Conservation (phyloP, 768 basidiomycete species). For the Stropharia rugosoannulata region DNA sequence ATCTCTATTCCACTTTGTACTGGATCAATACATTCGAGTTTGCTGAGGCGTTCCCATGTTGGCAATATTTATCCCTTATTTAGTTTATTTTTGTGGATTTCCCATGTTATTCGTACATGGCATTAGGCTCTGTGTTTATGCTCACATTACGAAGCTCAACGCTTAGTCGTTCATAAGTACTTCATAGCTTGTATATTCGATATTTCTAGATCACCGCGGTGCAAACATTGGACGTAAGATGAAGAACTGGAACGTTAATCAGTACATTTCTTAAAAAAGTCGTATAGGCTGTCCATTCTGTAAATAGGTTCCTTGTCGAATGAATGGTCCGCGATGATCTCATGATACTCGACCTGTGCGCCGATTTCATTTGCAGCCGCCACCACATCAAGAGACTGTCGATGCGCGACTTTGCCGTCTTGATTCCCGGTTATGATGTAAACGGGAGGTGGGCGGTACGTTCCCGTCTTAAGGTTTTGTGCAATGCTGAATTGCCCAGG, state of each 20-base stretch:
- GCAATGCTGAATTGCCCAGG: constrained; percentile 29
- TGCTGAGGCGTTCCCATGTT: too few species aligned
- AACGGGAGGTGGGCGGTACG: constrained; percentile 25
- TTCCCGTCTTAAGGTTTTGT: constrained; percentile 21
- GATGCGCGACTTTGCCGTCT: constrained; percentile 33
- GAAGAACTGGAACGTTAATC: background rate
- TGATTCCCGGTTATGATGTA: constrained; percentile 36
- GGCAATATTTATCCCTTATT: too few species aligned
- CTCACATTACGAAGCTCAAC: too few species aligned
- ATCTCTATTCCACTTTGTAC: too few species aligned
- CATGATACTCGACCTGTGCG: constrained; percentile 28
- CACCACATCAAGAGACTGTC: constrained; percentile 33
- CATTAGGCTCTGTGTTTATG: too few species aligned
- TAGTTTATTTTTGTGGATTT: too few species aligned
- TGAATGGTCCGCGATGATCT: constrained; percentile 32
- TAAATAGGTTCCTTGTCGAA: constrained; percentile 30
- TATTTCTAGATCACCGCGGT: too few species aligned
- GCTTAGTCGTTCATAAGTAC: too few species aligned
- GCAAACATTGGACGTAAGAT: background rate
- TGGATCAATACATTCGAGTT: too few species aligned
- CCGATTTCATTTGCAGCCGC: constrained; percentile 22
- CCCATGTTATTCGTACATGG: too few species aligned
- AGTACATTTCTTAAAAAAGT: constrained; percentile 16
- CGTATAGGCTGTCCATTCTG: constrained; percentile 35
- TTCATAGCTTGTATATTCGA: too few species aligned